phyloP scores from a whole-genome alignment of 1,139 yeast genomes.

The Saccharomycopsis hybrid region DNA sequence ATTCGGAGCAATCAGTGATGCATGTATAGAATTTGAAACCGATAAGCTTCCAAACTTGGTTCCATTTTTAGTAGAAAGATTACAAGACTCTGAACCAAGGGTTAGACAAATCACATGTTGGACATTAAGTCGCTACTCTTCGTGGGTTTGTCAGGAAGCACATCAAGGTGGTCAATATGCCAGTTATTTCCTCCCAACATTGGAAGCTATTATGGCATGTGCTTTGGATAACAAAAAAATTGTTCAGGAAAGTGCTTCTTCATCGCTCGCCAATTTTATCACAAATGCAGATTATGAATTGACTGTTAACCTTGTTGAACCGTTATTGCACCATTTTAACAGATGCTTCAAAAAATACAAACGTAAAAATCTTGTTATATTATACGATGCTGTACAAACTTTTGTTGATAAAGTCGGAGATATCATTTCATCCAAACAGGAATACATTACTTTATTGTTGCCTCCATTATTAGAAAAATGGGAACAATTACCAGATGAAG shows the following conservation, averaged over 20 bases:
- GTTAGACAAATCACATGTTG: constrained; percentile 93
- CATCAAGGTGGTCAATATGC: constrained; percentile 56
- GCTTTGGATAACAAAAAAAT: constrained; percentile 79
- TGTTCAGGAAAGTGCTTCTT: constrained; percentile 92
- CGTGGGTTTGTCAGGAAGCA: constrained; percentile 73
- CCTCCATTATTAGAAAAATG: constrained; percentile 82
- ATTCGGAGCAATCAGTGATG: constrained; percentile 90
- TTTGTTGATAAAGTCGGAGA: constrained; percentile 75
- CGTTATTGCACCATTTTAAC: constrained; percentile 62
- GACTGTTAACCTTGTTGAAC: constrained; percentile 53
- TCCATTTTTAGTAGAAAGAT: constrained; percentile 77
- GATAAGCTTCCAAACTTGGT: constrained; percentile 74
- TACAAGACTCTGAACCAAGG: constrained; percentile 71
- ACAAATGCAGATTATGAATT: constrained; percentile 64
- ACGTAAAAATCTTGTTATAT: constrained; percentile 68
- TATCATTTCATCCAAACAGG: constrained; percentile 44
- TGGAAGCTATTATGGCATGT: constrained; percentile 68
- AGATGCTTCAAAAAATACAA: constrained; percentile 73
- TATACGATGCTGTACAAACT: constrained; percentile 91
- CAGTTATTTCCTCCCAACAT: constrained; percentile 66
- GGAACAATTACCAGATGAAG: constrained; percentile 68
- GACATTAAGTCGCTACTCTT: constrained; percentile 82
- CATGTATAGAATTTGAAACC: constrained; percentile 67
- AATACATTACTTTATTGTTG: constrained; percentile 54
- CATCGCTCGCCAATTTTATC: constrained; percentile 76